A percentile compares a stretch with the other conserved stretches of the same genome.
phyloP scores from a whole-genome alignment of 441 rosid genomes.

The Metrosideros polymorpha region DNA sequence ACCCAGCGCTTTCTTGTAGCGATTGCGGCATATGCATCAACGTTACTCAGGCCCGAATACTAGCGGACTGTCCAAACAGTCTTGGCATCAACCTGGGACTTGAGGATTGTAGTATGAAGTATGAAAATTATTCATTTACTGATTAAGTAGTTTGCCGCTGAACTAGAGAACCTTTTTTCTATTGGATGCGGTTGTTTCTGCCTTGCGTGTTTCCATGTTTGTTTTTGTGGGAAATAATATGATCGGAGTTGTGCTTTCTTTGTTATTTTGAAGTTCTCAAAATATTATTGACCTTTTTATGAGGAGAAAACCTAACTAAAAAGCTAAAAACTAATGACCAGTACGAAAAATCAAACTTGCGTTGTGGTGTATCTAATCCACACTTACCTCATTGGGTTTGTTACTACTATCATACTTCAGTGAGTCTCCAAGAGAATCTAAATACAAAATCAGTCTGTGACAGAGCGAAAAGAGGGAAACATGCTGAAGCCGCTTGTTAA shows the following conservation, averaged over 20 bases:
- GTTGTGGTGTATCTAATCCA: fast-evolving
- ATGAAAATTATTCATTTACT: neutral
- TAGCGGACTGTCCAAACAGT: neutral
- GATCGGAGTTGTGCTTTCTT: neutral
- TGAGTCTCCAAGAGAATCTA: too few species aligned
- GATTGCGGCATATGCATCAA: neutral
- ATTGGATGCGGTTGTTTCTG: neutral
- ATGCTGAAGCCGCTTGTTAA: too few species aligned
- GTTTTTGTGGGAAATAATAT: neutral
- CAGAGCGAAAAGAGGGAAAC: too few species aligned
- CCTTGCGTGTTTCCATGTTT: neutral
- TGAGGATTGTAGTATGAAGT: constrained; percentile 2
- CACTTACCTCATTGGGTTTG: neutral
- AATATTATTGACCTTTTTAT: neutral
- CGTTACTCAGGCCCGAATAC: neutral
- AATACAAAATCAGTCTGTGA: too few species aligned
- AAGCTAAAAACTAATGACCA: neutral
- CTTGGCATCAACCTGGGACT: neutral
- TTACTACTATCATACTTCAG: too few species aligned
- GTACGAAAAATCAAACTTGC: neutral
- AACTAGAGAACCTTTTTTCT: neutral
- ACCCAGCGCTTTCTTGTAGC: neutral
- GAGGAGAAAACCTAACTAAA: neutral
- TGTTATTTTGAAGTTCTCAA: neutral
- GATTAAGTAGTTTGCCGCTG: neutral